A percentile compares a stretch with the other conserved stretches of the same genome.
phyloP scores from a whole-genome alignment of 345 rosid genomes.

The Dipteronia sinensis region DNA sequence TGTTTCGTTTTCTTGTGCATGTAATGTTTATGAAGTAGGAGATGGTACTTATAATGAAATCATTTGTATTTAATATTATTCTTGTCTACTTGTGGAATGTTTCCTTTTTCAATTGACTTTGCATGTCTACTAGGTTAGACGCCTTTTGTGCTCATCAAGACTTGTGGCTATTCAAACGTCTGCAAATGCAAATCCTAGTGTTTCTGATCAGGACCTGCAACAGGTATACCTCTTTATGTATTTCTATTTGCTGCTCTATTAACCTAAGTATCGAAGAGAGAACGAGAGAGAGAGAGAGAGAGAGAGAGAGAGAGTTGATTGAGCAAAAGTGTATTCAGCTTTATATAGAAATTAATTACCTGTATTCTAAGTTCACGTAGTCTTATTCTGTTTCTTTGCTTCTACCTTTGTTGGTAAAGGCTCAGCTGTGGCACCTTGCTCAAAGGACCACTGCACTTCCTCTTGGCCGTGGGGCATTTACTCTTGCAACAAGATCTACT shows the following conservation, averaged over 20 bases:
- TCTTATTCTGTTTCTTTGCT: slow-evolving; percentile 16
- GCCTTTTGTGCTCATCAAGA: slow-evolving; percentile 82
- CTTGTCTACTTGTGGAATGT: slow-evolving; percentile 1
- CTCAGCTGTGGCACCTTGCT: slow-evolving; percentile 94
- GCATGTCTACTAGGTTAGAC: slow-evolving; percentile 67
- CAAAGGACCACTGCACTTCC: slow-evolving; percentile 98
- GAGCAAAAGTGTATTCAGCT: no score
- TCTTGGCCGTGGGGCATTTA: slow-evolving; percentile 96
- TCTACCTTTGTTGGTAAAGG: slow-evolving; percentile 45
- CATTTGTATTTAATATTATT: slow-evolving; percentile 8
- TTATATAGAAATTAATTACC: neutral
- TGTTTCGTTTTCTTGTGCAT: neutral
- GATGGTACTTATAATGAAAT: neutral
- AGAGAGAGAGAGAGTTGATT: no score
- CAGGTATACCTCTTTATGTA: slow-evolving; percentile 54
- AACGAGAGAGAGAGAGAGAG: neutral
- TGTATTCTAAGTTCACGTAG: neutral
- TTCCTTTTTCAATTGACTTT: slow-evolving; percentile 7
- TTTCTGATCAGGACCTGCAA: slow-evolving; percentile 93
- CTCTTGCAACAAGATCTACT: slow-evolving; percentile 88
- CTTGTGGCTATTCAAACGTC: slow-evolving; percentile 87
- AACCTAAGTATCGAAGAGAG: neutral
- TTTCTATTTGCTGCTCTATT: slow-evolving; percentile 10
- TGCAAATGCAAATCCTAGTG: slow-evolving; percentile 63
- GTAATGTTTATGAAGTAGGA: neutral